Conservation (phyloP, 2,329 filamentous ascomycete genomes). For the Talaromyces sp. region DNA sequence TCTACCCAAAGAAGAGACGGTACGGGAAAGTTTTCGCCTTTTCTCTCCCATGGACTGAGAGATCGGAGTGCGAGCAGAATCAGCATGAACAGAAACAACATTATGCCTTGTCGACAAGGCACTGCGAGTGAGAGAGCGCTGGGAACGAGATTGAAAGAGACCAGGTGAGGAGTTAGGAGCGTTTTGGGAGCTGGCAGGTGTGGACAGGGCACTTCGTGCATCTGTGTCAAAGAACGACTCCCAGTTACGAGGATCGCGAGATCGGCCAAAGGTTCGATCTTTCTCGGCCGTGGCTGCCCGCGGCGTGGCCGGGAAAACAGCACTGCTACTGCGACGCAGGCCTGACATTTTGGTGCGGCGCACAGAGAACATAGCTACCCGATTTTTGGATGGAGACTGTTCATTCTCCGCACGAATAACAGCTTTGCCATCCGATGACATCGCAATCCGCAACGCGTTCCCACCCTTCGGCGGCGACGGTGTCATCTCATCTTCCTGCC, state of each 20-base stretch:
- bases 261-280: slow-evolving; percentile 68
- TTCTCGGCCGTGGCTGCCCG: slow-evolving; percentile 55
- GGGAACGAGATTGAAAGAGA: slow-evolving; percentile 72
- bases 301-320: slow-evolving; percentile 61
- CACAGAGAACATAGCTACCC: slow-evolving; percentile 51
- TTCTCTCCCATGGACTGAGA: slow-evolving; percentile 53
- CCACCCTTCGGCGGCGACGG: slow-evolving; percentile 45
- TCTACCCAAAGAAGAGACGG: slow-evolving; percentile 64
- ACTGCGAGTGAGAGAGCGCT: slow-evolving; percentile 52
- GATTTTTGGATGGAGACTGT: slow-evolving; percentile 65
- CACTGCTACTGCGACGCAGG: slow-evolving; percentile 72
- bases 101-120: slow-evolving; percentile 58
- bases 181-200: slow-evolving; percentile 78
- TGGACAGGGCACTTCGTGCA: slow-evolving; percentile 73
- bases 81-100: slow-evolving; percentile 37
- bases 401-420: slow-evolving; percentile 73
- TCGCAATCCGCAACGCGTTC: slow-evolving; percentile 70
- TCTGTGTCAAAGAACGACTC: slow-evolving; percentile 87
- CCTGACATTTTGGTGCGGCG: slow-evolving; percentile 55
- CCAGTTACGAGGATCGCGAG: slow-evolving; percentile 86
- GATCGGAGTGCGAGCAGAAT: slow-evolving; percentile 54
- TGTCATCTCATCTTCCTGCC: slow-evolving; percentile 42
- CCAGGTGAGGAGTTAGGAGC: slow-evolving; percentile 69
- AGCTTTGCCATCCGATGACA: slow-evolving; percentile 89
- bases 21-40: slow-evolving; percentile 64